Conservation (phyloP, 805 yeast genomes). For the Cyberlindnera meyerae region DNA sequence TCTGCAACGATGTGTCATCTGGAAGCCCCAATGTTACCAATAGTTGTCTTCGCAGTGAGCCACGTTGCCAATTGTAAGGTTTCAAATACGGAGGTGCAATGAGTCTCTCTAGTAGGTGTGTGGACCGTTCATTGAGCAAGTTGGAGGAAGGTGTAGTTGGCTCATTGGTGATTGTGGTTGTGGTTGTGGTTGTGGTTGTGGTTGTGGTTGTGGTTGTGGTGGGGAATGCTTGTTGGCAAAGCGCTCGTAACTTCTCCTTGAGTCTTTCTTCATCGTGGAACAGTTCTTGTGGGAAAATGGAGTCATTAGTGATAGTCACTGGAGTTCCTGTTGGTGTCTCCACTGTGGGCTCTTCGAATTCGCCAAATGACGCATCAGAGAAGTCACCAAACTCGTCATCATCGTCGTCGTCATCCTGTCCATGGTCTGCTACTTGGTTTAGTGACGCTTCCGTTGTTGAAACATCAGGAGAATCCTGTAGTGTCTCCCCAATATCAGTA, state of each 20-base stretch:
- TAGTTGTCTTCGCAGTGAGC: conserved; percentile 59
- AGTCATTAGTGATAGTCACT: neutral
- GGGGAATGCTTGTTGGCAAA: conserved; percentile 12
- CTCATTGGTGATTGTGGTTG: too few species aligned
- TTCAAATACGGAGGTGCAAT: conserved; percentile 43
- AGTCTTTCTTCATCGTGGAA: conserved; percentile 10
- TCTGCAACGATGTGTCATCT: conserved; percentile 54
- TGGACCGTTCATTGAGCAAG: conserved; percentile 32
- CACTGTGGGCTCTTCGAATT: conserved; percentile 26
- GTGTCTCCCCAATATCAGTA: too few species aligned
- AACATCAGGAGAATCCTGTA: neutral
- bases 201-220: too few species aligned
- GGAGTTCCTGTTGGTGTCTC: neutral
- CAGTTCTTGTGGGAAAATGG: conserved; percentile 14
- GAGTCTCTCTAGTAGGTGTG: conserved; percentile 41
- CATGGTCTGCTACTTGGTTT: neutral
- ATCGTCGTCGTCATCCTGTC: conserved; percentile 15
- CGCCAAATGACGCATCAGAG: conserved; percentile 32
- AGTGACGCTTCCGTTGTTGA: neutral
- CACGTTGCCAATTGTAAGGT: conserved; percentile 66
- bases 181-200: too few species aligned
- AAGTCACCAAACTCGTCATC: conserved; percentile 31
- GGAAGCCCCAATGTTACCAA: conserved; percentile 68
- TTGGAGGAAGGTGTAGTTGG: conserved; percentile 11
- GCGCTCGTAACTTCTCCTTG: conserved; percentile 6